Conservation (phyloP, 108 stramenopile species). For the Discostella pseudostelligera region DNA sequence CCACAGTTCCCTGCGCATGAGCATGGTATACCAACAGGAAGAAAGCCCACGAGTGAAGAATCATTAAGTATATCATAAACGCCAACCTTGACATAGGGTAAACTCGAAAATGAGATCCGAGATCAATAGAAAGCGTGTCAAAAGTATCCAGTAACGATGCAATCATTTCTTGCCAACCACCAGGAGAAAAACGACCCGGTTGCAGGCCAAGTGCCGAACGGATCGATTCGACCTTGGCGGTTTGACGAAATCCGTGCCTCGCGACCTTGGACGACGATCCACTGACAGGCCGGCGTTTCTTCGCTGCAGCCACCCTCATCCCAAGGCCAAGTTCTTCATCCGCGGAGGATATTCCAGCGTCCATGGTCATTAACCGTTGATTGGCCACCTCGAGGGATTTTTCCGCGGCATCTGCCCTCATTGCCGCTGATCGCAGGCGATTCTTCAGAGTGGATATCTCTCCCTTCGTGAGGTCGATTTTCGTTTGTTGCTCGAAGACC, state of each 20-base stretch:
- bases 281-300: slow-evolving; percentile 20
- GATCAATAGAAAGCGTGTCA: slow-evolving; percentile 68
- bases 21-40: slow-evolving; percentile 80
- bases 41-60: slow-evolving; percentile 84
- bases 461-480: slow-evolving; percentile 47
- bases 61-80: slow-evolving; percentile 72
- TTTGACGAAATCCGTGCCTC: slow-evolving; percentile 15
- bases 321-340: slow-evolving; percentile 40
- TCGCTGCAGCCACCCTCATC: neutral
- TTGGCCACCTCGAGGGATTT: slow-evolving; percentile 46
- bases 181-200: slow-evolving; percentile 45
- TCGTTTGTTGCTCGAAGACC: slow-evolving; percentile 63
- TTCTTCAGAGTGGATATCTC: slow-evolving; percentile 66
- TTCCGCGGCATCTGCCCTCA: slow-evolving; percentile 64
- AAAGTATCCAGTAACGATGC: slow-evolving; percentile 69
- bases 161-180: slow-evolving; percentile 62
- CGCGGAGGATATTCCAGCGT: slow-evolving; percentile 37
- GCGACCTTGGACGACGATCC: neutral
- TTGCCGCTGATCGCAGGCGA: slow-evolving; percentile 61
- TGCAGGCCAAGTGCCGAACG: slow-evolving; percentile 67
- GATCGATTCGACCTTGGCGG: slow-evolving; percentile 54
- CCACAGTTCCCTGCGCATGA: slow-evolving; percentile 64
- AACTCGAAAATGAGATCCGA: slow-evolving; percentile 68
- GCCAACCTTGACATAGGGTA: slow-evolving; percentile 71
- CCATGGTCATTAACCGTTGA: slow-evolving; percentile 38